Conservation (phyloP, 2,329 filamentous ascomycete genomes). For the Xylaria polymorpha region DNA sequence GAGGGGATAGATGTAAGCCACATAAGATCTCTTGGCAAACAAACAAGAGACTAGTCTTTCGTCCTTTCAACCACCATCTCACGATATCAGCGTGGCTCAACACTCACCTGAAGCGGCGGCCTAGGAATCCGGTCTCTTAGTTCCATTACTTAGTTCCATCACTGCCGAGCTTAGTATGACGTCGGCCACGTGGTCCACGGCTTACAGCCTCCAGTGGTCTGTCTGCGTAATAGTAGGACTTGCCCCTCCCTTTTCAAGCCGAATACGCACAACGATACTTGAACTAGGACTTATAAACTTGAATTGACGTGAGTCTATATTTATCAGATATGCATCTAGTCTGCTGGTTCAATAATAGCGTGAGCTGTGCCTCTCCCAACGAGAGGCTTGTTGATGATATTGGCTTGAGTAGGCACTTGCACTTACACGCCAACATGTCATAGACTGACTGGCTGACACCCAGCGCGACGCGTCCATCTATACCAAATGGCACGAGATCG, state of each 20-base stretch:
- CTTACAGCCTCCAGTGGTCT: not conserved
- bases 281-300: not conserved
- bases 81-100: not conserved
- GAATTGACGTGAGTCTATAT: slow-evolving; percentile 8
- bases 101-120: not conserved
- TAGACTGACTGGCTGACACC: not conserved
- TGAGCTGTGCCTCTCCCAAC: not conserved
- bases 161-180: not conserved
- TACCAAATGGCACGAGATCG: not conserved
- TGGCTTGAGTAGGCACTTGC: not conserved
- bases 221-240: not conserved
- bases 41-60: not conserved
- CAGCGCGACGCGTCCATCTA: not conserved
- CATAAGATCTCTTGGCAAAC: not conserved
- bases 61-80: not conserved
- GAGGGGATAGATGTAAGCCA: not conserved
- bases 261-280: not conserved
- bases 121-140: not conserved
- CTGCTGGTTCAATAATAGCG: not conserved
- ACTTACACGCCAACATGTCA: not conserved
- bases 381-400: not conserved
- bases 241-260: not conserved
- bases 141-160: not conserved
- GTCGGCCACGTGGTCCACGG: not conserved
- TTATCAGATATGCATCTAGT: slow-evolving; percentile 7